A percentile compares a stretch with the other conserved stretches of the same genome.
These are phyloP conservation scores for Xylariaceae sp. DNA, from an alignment of 2,329 filamentous ascomycete species.

Conservation along the genomic window DNA sequence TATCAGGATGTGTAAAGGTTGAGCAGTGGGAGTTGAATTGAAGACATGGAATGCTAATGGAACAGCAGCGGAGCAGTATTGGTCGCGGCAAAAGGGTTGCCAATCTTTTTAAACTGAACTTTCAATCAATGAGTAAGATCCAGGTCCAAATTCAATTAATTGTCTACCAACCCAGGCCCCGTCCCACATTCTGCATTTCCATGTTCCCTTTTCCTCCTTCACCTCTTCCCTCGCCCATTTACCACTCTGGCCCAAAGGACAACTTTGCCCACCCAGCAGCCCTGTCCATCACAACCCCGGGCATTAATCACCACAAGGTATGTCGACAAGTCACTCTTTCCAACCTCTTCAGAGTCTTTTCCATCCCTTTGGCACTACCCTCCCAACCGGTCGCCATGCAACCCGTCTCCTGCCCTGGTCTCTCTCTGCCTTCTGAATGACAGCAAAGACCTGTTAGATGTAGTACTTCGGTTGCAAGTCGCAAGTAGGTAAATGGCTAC, in stretches of 20 bases:
- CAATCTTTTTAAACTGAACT: constrained; percentile 9
- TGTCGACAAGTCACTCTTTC: background rate
- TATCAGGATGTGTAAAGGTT: no score
- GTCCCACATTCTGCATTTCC: constrained; percentile 7
- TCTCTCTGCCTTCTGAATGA: no score
- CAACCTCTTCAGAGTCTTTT: no score
- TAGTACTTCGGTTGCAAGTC: no score
- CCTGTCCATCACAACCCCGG: background rate
- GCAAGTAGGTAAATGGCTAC: no score
- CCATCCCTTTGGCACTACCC: no score
- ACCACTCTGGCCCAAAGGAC: constrained; percentile 1
- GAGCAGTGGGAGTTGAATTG: no score
- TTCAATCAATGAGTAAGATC: constrained; percentile 18
- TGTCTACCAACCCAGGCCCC: constrained; percentile 19
- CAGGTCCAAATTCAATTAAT: constrained; percentile 17
- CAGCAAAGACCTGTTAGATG: no score
- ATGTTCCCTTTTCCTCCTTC: constrained; percentile 14
- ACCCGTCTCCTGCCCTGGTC: no score
- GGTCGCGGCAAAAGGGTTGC: constrained; percentile 12
- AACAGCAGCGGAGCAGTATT: background rate
- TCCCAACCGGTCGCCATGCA: no score
- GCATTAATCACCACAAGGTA: constrained; percentile 5
- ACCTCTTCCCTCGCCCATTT: background rate
- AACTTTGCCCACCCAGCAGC: background rate
- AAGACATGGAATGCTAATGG: no score